Evolutionary conservation across 306 rosid species (phyloP), one percentile per base, ranked within the genome.

Genomic region (Biancaea sappan): DNA sequence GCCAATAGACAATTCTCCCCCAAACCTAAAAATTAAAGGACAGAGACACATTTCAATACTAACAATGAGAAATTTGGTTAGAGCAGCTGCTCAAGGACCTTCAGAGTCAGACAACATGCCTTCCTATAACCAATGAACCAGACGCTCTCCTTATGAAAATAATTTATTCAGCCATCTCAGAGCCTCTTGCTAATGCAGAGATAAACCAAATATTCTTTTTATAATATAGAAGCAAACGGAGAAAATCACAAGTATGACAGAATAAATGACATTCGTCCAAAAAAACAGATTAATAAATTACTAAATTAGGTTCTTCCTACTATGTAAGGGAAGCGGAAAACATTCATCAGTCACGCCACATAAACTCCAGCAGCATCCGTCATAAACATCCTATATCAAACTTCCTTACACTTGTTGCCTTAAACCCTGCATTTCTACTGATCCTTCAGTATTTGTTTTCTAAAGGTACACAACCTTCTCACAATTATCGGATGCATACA

Each of bases 351-450:
- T 40, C 18, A 43, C 60, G 32, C 28, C 4, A 22, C 56, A 40
- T 14, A 66, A 41, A 54, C 48, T 29, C 44, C 40, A 34, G 70
- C 63, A 54, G 48, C 62, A 56, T 14, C 66, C 69, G 59, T 29
- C 34, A 64, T 3, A 28, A 64, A n/a, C 22, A 15, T 19, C 52
- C 25, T 54, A 72, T 53, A 63, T 4, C 28, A 70, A 38, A 38
- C 66, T 13, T 6, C n/a, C n/a, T n/a, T n/a, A 26, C 11, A 18
- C 15, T 7, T 8, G 19, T 43, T 26, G 15, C 43, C 28, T 32
- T 4, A 62, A 80, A 14, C 60, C 60, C 47, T 22, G 31, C 62
- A 62, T 37, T 31, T 56, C 72, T 58, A 56, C 3, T 60, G 38
- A 46, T 31, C 22, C 47, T 24, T 68, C 37, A 11, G 22, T 4